Base-by-base conservation (phyloP, 2,329 filamentous ascomycete species). In the Phyllosticta citribraziliensis region DNA sequence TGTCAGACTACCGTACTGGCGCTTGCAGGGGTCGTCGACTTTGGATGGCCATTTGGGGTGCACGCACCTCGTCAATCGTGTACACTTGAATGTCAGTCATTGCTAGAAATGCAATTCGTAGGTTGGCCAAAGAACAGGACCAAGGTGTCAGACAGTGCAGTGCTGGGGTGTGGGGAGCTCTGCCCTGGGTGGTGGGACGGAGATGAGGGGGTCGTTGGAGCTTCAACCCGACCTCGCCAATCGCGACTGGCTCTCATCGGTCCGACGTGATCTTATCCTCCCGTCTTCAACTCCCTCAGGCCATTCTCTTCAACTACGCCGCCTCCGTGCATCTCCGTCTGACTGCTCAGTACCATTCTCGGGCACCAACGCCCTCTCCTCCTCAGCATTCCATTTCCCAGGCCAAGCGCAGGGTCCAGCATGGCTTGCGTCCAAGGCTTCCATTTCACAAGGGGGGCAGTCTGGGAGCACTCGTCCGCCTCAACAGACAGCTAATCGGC, bases 11-110 rank as follows among this genome's bases (percentile, higher is more conserved):
- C 20, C 17, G 25, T 19, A 19, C 47, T 53, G 8, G 54, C 27
- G 24, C 24, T 47, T 47, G 40, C 40, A 47, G 40, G 40, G 14
- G 40, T 61, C 19, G 19, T 25, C 25, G 52, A 51, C 33, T 3
- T 22, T 9, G 51, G 19, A 24, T 24, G n/a, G 59, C 47, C 52
- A 30, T 19, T 1, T 33, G 17, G 27, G 22, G 25, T 20, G 14
- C 19, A 52, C 55, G 52, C 51, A 62, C 60, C 60, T 62, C 56
- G 51, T 62, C 60, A 14, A 62, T 30, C 17, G 60, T 57, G 60
- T 62, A 62, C 10, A 55, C 55, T 30, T 57, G 57, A 52, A 62
- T 55, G 50, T 58, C 60, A 25, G 17, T 55, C 60, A 62, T 62
- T 47, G 19, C 8, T 24, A 55, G 53, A 17, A 35, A 25, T 27